Evolutionary conservation across 768 basidiomycete genomes (phyloP), one percentile per base, ranked within the genome.

Genomic region (Leccinellum luteum): DNA sequence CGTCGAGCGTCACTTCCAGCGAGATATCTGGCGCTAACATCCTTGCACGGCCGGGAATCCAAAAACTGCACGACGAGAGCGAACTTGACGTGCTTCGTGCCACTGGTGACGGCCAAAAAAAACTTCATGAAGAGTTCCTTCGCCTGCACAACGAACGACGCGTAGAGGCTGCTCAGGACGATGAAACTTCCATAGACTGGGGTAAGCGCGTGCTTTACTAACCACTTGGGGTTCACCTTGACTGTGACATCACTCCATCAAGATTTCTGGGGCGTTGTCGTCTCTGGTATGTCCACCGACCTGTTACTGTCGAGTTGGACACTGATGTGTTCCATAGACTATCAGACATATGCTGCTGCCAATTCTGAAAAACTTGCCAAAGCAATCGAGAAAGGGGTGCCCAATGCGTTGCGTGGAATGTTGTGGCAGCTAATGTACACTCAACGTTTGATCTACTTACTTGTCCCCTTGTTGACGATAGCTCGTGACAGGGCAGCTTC

Each of bases 181-280:
- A 70, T n/a, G 78, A 78, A 52, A 76, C 68, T 34, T 69, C 72
- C 51, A 87, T 92, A 64, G 89, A 92, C 65, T 93, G 90, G 92
- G 86, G 91, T 91, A 80, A 76, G 61, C 60, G 35, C 32, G 6
- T 21, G 41, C 34, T 30, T 43, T 19, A 12, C 9, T 31, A 7
- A 27, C 30, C 9, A 35, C 23, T 14, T 23, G 45, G 23, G 21
- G 6, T 17, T 12, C 34, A 3, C 43, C 31, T 60, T 69, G 44
- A 65, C 28, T 13, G 50, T 32, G 27, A 51, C 28, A 34, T 48
- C 12, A 21, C 43, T 52, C 23, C 35, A 51, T 56, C 63, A 62
- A 94, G 92, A 90, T 64, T 97, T 98, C 75, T 97, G 97, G 97
- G 95, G 94, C 1, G 83, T 80, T 10, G 95, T 99, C 3, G 89